phyloP scores from a whole-genome alignment of 2,329 filamentous ascomycete species.

The Amylocarpus encephaloides region DNA sequence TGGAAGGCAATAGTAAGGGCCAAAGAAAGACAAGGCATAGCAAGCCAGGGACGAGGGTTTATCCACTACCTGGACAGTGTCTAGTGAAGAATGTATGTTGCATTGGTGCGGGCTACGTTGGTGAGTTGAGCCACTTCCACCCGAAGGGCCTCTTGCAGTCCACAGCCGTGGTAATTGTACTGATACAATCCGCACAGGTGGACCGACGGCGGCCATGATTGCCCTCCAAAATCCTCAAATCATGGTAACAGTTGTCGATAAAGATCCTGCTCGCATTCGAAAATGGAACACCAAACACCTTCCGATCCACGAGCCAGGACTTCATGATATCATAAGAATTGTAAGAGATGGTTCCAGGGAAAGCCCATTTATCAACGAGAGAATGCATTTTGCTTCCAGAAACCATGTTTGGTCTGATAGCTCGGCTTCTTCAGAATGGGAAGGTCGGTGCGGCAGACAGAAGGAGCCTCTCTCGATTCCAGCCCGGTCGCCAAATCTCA shows the following conservation, averaged over 20 bases:
- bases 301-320: conserved; percentile 70
- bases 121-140: conserved; percentile 39
- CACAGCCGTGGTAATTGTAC: not conserved
- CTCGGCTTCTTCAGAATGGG: conserved; percentile 30
- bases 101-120: conserved; percentile 70
- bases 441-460: conserved; percentile 25
- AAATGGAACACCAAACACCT: conserved; percentile 69
- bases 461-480: conserved; percentile 32
- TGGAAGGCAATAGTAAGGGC: conserved; percentile 12
- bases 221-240: conserved; percentile 67
- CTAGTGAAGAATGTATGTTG: conserved; percentile 58
- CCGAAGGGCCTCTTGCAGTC: not conserved
- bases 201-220: conserved; percentile 68
- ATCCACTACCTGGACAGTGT: not conserved
- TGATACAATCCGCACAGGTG: conserved; percentile 39
- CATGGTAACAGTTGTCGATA: conserved; percentile 68
- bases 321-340: conserved; percentile 60
- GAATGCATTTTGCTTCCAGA: conserved; percentile 26
- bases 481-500: conserved; percentile 56
- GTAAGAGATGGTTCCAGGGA: conserved; percentile 52
- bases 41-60: not conserved
- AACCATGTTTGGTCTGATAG: conserved; percentile 31
- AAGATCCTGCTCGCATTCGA: conserved; percentile 57
- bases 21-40: conserved; percentile 1
- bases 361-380: conserved; percentile 37